These are phyloP conservation scores for Plenodomus lindquistii DNA, from an alignment of 2,329 filamentous ascomycete species.

Conservation along the genomic window DNA sequence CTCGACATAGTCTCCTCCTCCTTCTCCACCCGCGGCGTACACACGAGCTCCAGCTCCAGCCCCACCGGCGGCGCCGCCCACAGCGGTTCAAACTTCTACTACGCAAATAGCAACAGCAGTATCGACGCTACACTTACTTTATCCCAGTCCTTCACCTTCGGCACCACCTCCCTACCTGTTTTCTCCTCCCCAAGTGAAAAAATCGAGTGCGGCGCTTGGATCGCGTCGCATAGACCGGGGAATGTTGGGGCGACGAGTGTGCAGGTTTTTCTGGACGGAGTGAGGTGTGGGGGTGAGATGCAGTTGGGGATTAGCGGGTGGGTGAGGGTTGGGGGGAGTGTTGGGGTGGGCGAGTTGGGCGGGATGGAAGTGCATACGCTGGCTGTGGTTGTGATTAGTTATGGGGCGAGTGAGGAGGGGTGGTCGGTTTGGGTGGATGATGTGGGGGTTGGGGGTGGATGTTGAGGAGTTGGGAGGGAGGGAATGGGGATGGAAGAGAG, in stretches of 20 bases:
- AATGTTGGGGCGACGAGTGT: slow-evolving; percentile 14
- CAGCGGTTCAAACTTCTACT: slow-evolving; percentile 10
- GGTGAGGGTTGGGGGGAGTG: slow-evolving; percentile 12
- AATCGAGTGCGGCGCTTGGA: slow-evolving; percentile 19
- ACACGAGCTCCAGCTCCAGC: not conserved
- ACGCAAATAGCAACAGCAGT: slow-evolving; percentile 14
- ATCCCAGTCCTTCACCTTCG: slow-evolving; percentile 16
- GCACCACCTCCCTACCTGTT: no score
- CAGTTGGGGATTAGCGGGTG: slow-evolving; percentile 6
- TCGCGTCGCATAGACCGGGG: slow-evolving; percentile 6
- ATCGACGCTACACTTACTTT: slow-evolving; percentile 12
- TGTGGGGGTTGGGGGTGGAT: slow-evolving; percentile 13
- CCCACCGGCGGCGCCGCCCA: slow-evolving; percentile 5
- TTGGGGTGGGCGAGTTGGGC: slow-evolving; percentile 1
- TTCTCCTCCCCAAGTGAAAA: no score
- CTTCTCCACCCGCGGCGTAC: slow-evolving; percentile 13
- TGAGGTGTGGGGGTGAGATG: slow-evolving; percentile 14
- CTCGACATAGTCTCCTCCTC: slow-evolving; percentile 19
- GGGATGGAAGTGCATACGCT: slow-evolving; percentile 10
- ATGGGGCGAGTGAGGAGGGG: slow-evolving; percentile 15
- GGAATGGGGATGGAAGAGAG: no score
- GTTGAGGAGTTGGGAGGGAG: slow-evolving; percentile 2
- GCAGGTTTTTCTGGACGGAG: slow-evolving; percentile 18
- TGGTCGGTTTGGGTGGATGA: slow-evolving; percentile 20
- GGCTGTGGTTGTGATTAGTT: slow-evolving; percentile 14